Percentiles rank a stretch among this genome's conserved stretches.
Evolutionary conservation across 208 protist species (phyloP).

Genomic region (Leishmania major): DNA sequence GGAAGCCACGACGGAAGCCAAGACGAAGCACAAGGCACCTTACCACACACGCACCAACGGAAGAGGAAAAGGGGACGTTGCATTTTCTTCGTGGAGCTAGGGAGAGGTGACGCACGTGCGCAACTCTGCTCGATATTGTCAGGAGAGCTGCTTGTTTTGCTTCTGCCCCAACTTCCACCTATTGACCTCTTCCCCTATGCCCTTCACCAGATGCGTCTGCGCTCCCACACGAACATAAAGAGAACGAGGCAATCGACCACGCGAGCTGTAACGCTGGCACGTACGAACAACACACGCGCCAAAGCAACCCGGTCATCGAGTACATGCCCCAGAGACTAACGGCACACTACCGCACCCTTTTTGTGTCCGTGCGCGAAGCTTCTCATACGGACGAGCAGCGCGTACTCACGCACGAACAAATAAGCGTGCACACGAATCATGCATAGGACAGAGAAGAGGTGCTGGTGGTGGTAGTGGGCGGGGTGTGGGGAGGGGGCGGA

Average conservation of each 20-base stretch:
- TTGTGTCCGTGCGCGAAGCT: background rate
- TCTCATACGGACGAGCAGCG: background rate
- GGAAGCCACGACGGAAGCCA: background rate
- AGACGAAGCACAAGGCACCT: background rate
- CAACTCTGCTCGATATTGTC: background rate
- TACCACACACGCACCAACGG: background rate
- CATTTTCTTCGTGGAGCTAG: too few species aligned
- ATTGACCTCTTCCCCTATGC: background rate
- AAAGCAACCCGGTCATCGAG: background rate
- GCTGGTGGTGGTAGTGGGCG: background rate
- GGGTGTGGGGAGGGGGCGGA: background rate
- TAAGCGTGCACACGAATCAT: background rate
- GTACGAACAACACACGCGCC: background rate
- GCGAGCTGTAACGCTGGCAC: conserved; percentile 3
- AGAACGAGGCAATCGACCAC: background rate
- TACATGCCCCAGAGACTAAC: background rate
- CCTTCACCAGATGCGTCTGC: background rate
- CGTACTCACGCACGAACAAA: background rate
- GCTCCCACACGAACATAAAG: background rate
- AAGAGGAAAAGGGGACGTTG: background rate
- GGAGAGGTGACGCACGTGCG: background rate
- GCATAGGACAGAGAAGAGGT: background rate
- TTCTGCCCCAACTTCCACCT: background rate
- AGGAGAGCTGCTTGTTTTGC: background rate
- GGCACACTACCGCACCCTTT: background rate